These are phyloP conservation scores for Talaromyces adpressus DNA, from an alignment of 495 filamentous ascomycete genomes.

Conservation along the genomic window DNA sequence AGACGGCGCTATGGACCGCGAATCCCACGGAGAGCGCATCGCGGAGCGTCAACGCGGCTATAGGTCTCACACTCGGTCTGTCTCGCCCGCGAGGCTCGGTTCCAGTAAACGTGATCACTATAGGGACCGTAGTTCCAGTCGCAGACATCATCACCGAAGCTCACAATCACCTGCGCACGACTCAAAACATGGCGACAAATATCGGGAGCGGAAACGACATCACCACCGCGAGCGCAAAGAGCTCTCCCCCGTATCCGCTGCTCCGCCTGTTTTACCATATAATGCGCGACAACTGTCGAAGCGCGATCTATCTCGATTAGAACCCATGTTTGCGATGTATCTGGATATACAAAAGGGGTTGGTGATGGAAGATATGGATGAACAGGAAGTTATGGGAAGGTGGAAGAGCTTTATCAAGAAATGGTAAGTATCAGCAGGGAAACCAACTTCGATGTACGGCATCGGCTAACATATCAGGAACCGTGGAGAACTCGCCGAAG, in stretches of 20 bases:
- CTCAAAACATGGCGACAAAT: conserved; percentile 10
- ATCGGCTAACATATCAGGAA: conserved; percentile 53
- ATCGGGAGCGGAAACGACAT: conserved; percentile 23
- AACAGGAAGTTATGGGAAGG: conserved; percentile 66
- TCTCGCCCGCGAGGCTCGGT: conserved; percentile 14
- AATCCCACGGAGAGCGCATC: neutral
- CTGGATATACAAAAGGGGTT: conserved; percentile 83
- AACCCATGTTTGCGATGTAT: conserved; percentile 75
- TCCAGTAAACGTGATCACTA: conserved; percentile 13
- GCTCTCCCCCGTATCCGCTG: neutral
- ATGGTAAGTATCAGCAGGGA: conserved; percentile 52
- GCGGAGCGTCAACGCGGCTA: neutral
- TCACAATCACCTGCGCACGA: conserved; percentile 17
- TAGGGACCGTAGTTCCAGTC: conserved; percentile 18
- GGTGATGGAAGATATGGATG: conserved; percentile 53
- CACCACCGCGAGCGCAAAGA: conserved; percentile 12
- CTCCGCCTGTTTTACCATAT: conserved; percentile 52
- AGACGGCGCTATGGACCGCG: neutral
- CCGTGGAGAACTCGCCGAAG: conserved; percentile 80
- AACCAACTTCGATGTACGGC: neutral
- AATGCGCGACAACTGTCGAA: conserved; percentile 57
- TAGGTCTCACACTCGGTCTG: conserved; percentile 4
- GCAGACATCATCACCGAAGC: conserved; percentile 16
- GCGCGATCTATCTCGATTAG: conserved; percentile 53
- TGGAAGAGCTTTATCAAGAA: conserved; percentile 91